A percentile compares a stretch with the other conserved stretches of the same genome.
These are phyloP conservation scores for Claviceps sp. DNA, from an alignment of 2,329 filamentous ascomycete species.

Conservation along the genomic window DNA sequence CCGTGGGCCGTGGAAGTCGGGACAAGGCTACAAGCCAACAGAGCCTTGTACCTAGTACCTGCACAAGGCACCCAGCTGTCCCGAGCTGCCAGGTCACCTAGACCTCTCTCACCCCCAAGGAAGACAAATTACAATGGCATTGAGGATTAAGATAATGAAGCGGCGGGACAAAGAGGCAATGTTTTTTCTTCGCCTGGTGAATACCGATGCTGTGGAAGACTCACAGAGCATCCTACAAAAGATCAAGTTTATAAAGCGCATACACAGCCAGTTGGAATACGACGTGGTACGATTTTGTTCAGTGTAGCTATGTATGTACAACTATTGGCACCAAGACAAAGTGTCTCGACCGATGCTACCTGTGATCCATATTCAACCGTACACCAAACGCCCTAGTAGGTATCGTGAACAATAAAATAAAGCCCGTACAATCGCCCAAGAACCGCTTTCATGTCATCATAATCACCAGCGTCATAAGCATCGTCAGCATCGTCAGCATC, in stretches of 20 bases:
- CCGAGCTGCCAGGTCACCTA: neutral
- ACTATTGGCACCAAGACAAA: neutral
- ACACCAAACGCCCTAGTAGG: conserved; percentile 2
- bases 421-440: neutral
- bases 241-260: no score
- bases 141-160: no score
- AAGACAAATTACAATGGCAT: neutral
- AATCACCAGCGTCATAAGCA: neutral
- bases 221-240: no score
- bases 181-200: no score
- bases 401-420: conserved; percentile 2
- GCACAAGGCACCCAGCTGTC: no score
- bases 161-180: no score
- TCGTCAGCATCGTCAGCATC: neutral
- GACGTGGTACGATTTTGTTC: no score
- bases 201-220: no score
- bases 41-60: conserved; percentile 3
- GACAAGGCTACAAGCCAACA: neutral
- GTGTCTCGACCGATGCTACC: neutral
- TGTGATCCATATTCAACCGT: neutral
- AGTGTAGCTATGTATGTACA: no score
- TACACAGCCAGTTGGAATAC: no score
- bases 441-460: neutral
- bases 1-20: no score
- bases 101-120: conserved; percentile 8